Evolutionary conservation across 2,329 filamentous ascomycete species (phyloP).

Genomic region (Exophiala calicioides): DNA sequence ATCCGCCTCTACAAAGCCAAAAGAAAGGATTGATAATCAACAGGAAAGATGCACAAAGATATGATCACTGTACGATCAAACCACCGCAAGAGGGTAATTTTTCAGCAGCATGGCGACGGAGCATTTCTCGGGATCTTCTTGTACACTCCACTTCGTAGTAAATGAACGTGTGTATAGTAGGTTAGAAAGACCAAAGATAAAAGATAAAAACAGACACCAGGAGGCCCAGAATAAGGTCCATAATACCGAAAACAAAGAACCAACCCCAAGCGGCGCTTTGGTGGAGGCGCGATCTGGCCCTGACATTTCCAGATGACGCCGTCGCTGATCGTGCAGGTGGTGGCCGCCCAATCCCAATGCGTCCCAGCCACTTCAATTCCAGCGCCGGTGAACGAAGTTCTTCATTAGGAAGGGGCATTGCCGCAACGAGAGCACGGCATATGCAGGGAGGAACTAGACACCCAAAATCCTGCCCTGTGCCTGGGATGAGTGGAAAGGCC

Average conservation of each 20-base stretch:
- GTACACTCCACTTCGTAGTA: constrained; percentile 21
- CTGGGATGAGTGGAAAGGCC: constrained; percentile 23
- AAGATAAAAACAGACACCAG: constrained; percentile 5
- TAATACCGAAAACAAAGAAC: too few relatives aligned
- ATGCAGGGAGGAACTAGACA: constrained; percentile 23
- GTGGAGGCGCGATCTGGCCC: constrained; percentile 8
- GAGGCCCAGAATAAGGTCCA: not conserved
- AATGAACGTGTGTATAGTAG: too few relatives aligned
- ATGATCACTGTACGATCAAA: too few relatives aligned
- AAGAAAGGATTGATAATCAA: not conserved
- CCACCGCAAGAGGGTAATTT: constrained; percentile 1
- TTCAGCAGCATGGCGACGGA: constrained; percentile 17
- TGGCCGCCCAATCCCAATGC: constrained; percentile 22
- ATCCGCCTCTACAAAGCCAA: too few relatives aligned
- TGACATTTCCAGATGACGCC: constrained; percentile 24
- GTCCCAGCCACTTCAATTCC: constrained; percentile 26
- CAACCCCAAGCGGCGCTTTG: not conserved
- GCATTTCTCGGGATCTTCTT: not conserved
- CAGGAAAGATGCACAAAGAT: too few relatives aligned
- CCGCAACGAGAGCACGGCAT: constrained; percentile 10
- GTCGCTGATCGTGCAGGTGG: constrained; percentile 26
- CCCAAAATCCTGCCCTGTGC: constrained; percentile 10
- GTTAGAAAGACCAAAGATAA: not conserved
- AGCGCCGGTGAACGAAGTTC: constrained; percentile 21
- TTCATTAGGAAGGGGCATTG: constrained; percentile 20